Conservation (phyloP, 2,329 filamentous ascomycete genomes). For the Diplocarpon rosae region DNA sequence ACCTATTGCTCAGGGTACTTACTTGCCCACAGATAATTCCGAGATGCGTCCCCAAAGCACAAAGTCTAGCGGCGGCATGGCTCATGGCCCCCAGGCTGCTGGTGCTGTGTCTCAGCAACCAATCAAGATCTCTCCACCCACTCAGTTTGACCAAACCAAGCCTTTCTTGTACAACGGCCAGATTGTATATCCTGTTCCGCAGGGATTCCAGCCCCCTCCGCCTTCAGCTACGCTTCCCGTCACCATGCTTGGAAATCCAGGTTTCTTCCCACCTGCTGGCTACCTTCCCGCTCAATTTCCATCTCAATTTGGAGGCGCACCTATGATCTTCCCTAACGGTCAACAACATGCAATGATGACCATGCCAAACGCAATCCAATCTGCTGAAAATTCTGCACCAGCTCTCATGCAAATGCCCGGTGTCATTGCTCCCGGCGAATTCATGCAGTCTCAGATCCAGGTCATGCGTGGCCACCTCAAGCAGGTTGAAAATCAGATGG, state of each 20-base stretch:
- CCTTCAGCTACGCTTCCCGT: conserved; percentile 19
- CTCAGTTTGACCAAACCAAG: conserved; percentile 26
- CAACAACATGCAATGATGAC: conserved; percentile 14
- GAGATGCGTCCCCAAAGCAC: neutral
- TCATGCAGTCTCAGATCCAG: conserved; percentile 20
- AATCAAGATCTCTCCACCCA: conserved; percentile 27
- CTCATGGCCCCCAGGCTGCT: neutral
- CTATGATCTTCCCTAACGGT: conserved; percentile 6
- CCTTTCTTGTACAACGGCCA: conserved; percentile 28
- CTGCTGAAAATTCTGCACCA: conserved; percentile 6
- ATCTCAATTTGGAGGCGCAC: conserved; percentile 8
- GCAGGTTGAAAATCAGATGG: conserved; percentile 45
- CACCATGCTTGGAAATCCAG: conserved; percentile 21
- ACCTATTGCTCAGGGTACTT: conserved; percentile 9
- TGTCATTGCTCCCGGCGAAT: conserved; percentile 9
- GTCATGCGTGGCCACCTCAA: conserved; percentile 41
- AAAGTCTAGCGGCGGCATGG: conserved; percentile 4
- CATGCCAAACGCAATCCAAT: conserved; percentile 6
- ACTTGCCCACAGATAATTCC: conserved; percentile 11
- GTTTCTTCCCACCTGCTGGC: conserved; percentile 9
- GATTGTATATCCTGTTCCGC: conserved; percentile 23
- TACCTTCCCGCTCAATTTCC: conserved; percentile 14
- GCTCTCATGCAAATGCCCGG: conserved; percentile 8
- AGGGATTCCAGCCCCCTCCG: conserved; percentile 19
- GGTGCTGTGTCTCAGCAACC: conserved; percentile 13